Base-by-base conservation (phyloP, 805 yeast species). In the Barnettozyma salicaria region DNA sequence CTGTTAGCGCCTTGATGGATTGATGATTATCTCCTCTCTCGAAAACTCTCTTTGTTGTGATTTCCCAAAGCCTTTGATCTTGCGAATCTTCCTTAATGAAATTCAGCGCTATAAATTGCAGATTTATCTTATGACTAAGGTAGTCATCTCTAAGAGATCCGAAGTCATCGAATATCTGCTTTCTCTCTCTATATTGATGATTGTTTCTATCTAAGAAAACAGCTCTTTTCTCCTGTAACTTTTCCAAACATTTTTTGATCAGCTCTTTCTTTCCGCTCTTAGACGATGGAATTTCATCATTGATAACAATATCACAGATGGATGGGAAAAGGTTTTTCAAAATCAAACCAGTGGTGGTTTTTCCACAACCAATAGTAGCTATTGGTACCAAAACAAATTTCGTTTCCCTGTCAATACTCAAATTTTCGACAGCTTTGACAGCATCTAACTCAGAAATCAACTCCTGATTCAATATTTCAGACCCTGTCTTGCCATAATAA, bases 291-390 rank as follows among this genome's bases (percentile, higher is more conserved):
- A 84, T 65, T 46, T 84, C 75, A 59, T 90, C 97, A 60, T 87
- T 92, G 56, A 87, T 96, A 9, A 84, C 66, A 48, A 80, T 83
- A 0, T 73, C 80, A 80, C 95, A 81, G 0, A 62, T 53, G 1
- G 53, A 47, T 1, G 80, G 78, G 38, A 65, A 78, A 8, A 89
- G 56, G 8, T 66, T 52, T 1, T 51, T 43, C 27, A 92, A 62
- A 0, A 89, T 78, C 24, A 74, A 55, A 6, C 84, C 75, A 0
- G 84, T 73, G 0, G 97, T 87, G 0, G 97, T 88, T 55, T 92
- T 92, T 7, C 98, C 98, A 59, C 96, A 86, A 0, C 97, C 97
- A 36, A 90, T 74, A 0, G 95, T 87, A 0, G 97, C 88, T 4
- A 89, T 76, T 1, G 97, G 90, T 1, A 87, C 73, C 3, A 92